Conservation (phyloP, 1,284 basidiomycete species). For the Sporisorium scitamineum region DNA sequence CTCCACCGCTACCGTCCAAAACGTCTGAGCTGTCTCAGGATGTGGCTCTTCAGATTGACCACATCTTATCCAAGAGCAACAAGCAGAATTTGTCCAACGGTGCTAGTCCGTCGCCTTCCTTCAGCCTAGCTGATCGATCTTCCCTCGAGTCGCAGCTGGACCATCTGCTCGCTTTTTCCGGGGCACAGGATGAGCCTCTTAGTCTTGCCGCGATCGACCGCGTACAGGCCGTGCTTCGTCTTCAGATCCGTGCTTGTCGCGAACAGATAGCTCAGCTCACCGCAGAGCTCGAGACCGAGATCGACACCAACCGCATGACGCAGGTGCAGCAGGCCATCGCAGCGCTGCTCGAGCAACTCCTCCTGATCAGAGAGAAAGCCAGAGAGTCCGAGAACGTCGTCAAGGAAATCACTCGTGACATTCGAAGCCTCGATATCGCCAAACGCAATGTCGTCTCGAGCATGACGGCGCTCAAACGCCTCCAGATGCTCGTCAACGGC, state of each 20-base stretch:
- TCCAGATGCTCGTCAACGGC: slow-evolving; percentile 74
- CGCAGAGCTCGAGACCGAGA: slow-evolving; percentile 39
- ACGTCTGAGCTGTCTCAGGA: slow-evolving; percentile 27
- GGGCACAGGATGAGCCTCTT: slow-evolving; percentile 21
- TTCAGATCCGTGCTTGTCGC: slow-evolving; percentile 32
- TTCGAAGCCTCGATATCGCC: slow-evolving; percentile 91
- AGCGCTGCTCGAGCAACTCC: slow-evolving; percentile 86
- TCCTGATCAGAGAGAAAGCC: slow-evolving; percentile 87
- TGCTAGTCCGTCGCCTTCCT: not conserved
- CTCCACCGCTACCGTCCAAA: slow-evolving; percentile 23
- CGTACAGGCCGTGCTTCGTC: slow-evolving; percentile 36
- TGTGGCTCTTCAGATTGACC: slow-evolving; percentile 41
- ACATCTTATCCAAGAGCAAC: slow-evolving; percentile 14
- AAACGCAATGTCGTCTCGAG: slow-evolving; percentile 85
- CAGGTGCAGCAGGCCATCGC: slow-evolving; percentile 41
- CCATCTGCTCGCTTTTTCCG: slow-evolving; percentile 22
- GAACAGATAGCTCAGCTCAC: slow-evolving; percentile 28
- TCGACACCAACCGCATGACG: slow-evolving; percentile 48
- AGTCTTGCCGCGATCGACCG: slow-evolving; percentile 34
- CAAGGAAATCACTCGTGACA: slow-evolving; percentile 93
- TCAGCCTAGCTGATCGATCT: slow-evolving; percentile 27
- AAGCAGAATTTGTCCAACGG: slow-evolving; percentile 12
- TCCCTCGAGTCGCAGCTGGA: slow-evolving; percentile 40
- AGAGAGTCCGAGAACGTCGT: slow-evolving; percentile 87
- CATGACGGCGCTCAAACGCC: slow-evolving; percentile 88